Evolutionary conservation across 208 protist genomes (phyloP), one percentile per base, ranked within the genome.

Genomic region (Acanthamoeba castellanii): DNA sequence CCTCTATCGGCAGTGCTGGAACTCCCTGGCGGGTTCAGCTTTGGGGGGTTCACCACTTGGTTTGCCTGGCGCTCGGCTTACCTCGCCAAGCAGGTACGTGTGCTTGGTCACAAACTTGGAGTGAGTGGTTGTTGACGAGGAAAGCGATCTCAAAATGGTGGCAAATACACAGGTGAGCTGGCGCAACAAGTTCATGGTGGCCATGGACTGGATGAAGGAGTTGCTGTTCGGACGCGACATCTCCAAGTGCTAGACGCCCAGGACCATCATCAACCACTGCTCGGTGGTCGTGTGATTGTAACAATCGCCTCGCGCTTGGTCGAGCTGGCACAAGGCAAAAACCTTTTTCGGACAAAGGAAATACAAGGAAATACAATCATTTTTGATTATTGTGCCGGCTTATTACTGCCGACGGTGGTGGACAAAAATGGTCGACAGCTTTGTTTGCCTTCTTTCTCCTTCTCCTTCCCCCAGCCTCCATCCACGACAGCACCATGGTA

Each of bases 181-280:
- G 52, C 82, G 82, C 82, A 89, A 57, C 42, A 89, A 89, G 32
- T 68, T 66, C 55, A 68, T 89, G 82, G 89, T 93, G 42, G 89
- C 32, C 30, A 81, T 93, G 55, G 89, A 93, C 70, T 93, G 89
- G 89, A 22, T 93, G 14, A 74, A 81, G 47, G 70, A 74, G 66
- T 34, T 61, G 18, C 22, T 93, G 22, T 74, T 93, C 42, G 89
- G 89, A 0, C 55, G 89, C 27, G 89, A 93, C 45, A 93, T 93
- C 32, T 82, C 74, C 27, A 82, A 82, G 37, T 82, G 74, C 22
- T 82, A 76, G 68, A 1, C 6, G 13, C 37, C 37, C 37, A 42
- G 37, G 7, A 18, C 52, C 52, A 20, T 57, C 52, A 18, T 11
- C 52, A 57, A 57, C 16, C 16, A 11, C 52, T 18, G 11, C 52